Conservation (phyloP, 2,329 filamentous ascomycete species). For the Rutstroemia sp. region DNA sequence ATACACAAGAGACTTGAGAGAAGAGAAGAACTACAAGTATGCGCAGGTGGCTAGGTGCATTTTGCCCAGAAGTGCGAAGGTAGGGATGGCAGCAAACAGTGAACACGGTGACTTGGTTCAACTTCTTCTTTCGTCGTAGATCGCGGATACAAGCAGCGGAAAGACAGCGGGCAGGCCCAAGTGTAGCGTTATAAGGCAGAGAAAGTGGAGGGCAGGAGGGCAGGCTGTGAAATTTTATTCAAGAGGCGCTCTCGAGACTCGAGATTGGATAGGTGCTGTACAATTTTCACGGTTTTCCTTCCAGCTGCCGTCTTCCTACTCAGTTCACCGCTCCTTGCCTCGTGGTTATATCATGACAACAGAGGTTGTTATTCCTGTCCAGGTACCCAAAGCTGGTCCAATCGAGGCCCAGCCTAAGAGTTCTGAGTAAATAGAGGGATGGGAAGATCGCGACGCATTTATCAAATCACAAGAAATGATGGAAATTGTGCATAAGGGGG, state of each 20-base stretch:
- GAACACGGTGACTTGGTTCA: not conserved
- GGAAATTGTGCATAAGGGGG: slow-evolving; percentile 17
- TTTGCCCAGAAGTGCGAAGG: not conserved
- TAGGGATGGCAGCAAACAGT: too few relatives aligned
- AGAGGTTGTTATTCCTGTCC: too few relatives aligned
- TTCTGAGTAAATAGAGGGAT: not conserved
- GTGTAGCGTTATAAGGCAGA: not conserved
- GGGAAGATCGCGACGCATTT: not conserved
- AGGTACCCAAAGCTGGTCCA: too few relatives aligned
- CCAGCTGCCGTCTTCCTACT: too few relatives aligned
- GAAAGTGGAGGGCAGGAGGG: not conserved
- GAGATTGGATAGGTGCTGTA: too few relatives aligned
- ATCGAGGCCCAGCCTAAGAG: not conserved
- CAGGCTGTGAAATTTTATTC: not conserved
- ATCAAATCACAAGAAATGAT: slow-evolving; percentile 18
- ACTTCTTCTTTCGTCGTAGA: not conserved
- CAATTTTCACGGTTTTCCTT: too few relatives aligned
- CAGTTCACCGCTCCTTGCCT: too few relatives aligned
- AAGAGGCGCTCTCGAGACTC: not conserved
- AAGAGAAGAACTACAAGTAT: not conserved
- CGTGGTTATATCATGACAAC: too few relatives aligned
- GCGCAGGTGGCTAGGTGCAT: not conserved
- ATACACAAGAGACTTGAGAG: too few relatives aligned
- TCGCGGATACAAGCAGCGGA: not conserved
- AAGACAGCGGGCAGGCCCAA: not conserved